Base-by-base conservation (phyloP, 2,329 filamentous ascomycete species). In the Penicillium sp. region DNA sequence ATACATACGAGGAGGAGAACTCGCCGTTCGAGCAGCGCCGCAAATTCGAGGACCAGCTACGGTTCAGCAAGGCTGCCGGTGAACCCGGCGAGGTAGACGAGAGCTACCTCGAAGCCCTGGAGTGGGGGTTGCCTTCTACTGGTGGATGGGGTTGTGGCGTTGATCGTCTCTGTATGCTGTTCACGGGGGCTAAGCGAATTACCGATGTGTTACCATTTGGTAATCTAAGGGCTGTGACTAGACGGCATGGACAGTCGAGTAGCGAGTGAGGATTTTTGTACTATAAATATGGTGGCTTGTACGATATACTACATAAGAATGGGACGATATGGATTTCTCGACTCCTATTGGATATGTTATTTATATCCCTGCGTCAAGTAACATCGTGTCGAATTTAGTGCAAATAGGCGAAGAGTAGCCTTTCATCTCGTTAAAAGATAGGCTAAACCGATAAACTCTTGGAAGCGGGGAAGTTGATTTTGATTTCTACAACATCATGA, bases 1-100 rank as follows among this genome's bases (percentile, higher is more conserved):
- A 99, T 75, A 96, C 93, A 79, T 99, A 99, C 74, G 94, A 99
- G 74, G 94, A 99, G 76, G 94, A 99, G 73, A 99, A 99, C 74
- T 90, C 91, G 51, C 94, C 94, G 0, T 87, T 89, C 53, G 89
- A 89, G 67, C 94, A 99, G 77, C 83, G 90, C 45, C 81, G 84
- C 55, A 99, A 99, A 75, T 92, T 99, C 63, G 75, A 86, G 47
- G 82, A 83, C 61, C 86, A 88, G 68, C 70, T 81, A 2, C 69
- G 68, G 19, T 81, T 74, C 61, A 77, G 77, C 56, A 78, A 75
- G 1, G 79, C 80, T 1, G 80, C 78, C 17, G 78, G 77, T 36
- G 80, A 83, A 47, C 75, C 77, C 60, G 66, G 78, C 59, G 67
- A 82, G 66, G 68, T 82, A 73, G 92, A 97, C 68, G 89, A 96